Evolutionary conservation across 352 stramenopile species (phyloP), one percentile per base, ranked within the genome.

Genomic region (Phytophthora sp.): DNA sequence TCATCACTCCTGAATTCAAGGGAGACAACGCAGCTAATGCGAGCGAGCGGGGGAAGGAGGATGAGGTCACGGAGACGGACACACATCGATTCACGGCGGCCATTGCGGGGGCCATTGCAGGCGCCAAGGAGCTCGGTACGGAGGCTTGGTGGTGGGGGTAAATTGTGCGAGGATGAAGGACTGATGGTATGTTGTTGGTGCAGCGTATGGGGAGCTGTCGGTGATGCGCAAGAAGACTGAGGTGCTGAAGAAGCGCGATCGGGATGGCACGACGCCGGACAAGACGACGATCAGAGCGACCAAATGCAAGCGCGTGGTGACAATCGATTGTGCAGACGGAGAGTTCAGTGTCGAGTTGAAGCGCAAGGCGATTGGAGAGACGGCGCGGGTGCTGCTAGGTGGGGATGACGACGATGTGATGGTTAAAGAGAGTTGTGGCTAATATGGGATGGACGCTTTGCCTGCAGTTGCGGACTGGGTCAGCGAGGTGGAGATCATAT

Each of bases 391-490:
- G 29, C 56, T 85, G 18, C 30, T 85, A 36, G 73, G 76, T 84
- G 36, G 30, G 38, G n/a, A 33, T 41, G 38, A 41, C 1, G 12
- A 41, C 27, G 20, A 39, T 26, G 29, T 52, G 30, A 16, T 18
- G 20, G 21, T 29, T 33, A 42, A 18, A 24, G 31, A 44, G 26
- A 45, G 20, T 13, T 27, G 29, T 11, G 29, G 33, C n/a, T 27
- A 20, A 20, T 30, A 2, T 11, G 7, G 21, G 13, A 5, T 35
- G 30, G 11, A 53, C 47, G 47, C 7, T 16, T 50, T 31, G 29
- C 1, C 20, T 54, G 31, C 63, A 73, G 77, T 89, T 5, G 35
- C 64, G 8, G 83, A 91, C 58, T 91, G 76, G 79, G 70, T 91
- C n/a, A 77, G 77, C 45, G 59, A 76, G 7, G 69, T 58, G 12